Evolutionary conservation across 2,329 filamentous ascomycete species (phyloP), one percentile per base, ranked within the genome.

Genomic region (Neocatenulostroma microsporum): DNA sequence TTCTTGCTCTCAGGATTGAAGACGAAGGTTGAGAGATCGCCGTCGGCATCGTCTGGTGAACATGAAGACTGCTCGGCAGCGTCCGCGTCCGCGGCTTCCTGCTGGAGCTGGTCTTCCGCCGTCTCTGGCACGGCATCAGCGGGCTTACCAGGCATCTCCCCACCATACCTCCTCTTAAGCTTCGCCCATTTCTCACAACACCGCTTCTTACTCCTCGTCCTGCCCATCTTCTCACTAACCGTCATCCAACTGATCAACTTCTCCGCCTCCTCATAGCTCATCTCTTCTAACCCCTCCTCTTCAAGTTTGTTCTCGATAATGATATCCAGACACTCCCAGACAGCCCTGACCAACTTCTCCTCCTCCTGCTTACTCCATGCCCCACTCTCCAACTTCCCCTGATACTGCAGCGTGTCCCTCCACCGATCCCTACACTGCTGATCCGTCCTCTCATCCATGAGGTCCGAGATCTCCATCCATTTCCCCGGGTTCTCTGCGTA

Each of bases 351-450:
- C 18, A 84, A 61, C 8, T 55, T 60, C 0, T 62, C 57, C 49
- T 82, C 77, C 49, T 87, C 82, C 0, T 70, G 64, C 13, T 70
- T 59, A 2, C 64, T 67, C 82, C 83, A 87, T 1, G 62, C 57
- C 21, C 73, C 70, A 27, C 65, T 70, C 21, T 67, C 67, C 38
- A 66, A 63, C 0, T 66, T 68, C 4, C 71, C 65, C 14, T 72
- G 72, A 36, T 74, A 78, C 30, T 78, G 62, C 15, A 82, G 61
- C 49, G 81, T 78, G 48, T 84, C 82, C 25, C 78, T 70, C 66
- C 79, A 84, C 3, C 82, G 76, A 54, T 85, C 81, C 34, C 80
- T 73, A 35, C 79, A 69, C 52, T 85, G 80, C 41, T 77, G 73
- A 0, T 73, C 67, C 25, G 77, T 72, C 5, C 83, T 76, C 43